Base-by-base conservation (phyloP, 2,329 filamentous ascomycete species). In the Aspergillus quadrilineatus region DNA sequence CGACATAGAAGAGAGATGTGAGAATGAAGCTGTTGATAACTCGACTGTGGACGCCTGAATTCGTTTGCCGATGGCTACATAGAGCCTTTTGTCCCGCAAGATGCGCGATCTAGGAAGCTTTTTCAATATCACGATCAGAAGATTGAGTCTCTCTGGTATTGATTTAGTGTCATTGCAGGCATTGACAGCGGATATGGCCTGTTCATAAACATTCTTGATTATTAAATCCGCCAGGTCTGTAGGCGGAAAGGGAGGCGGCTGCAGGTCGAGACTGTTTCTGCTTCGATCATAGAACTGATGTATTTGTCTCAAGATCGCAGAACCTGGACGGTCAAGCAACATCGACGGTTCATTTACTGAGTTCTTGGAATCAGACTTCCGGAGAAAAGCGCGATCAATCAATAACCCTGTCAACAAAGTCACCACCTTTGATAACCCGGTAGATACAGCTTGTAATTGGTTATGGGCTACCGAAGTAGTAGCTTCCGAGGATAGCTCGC, bases 231-330 rank as follows among this genome's bases (percentile, higher is more conserved):
- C 84, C 26, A 85, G 72, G 22, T 81, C 77, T 15, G 75, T 74
- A 5, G 82, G 72, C 8, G 77, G 72, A 62, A 89, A 87, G 4
- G 89, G 89, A 3, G 83, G 77, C 4, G 80, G 71, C 6, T 80
- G 79, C 36, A 82, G 80, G 57, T 90, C 88, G 17, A 89, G 74
- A 61, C 85, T 90, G 42, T 86, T 87, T 69, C 89, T 88, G 58
- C 89, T 86, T 58, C 83, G 79, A 34, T 86, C 78, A 69, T 92
- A 92, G 65, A 91, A 92, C 8, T 76, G 74, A 63, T 79, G 81
- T 50, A 90, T 85, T 57, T 75, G 82, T 59, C 82, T 82, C 45
- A 89, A 71, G 9, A 89, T 73, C 37, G 86, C 67, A n/a, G 60
- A 52, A 4, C 61, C 54, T 29, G 62, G 59, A 41, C 65, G 22